These are phyloP conservation scores for Orbilia oligospora DNA, from an alignment of 2,329 filamentous ascomycete genomes.

Conservation along the genomic window DNA sequence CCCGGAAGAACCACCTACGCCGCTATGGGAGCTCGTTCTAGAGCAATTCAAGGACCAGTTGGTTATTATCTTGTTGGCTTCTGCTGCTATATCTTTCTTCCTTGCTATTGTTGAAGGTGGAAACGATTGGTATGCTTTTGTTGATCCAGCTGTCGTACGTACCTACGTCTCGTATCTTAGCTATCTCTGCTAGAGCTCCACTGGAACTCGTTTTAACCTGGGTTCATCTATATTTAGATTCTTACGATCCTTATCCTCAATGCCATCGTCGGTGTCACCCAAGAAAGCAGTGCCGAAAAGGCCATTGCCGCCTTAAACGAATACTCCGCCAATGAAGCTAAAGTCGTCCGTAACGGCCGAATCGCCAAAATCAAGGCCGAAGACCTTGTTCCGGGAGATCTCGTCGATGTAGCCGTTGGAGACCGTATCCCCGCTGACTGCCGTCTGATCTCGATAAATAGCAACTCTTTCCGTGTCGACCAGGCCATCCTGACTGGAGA, in stretches of 20 bases:
- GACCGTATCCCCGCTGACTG: slow-evolving; percentile 96
- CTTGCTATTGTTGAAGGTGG: slow-evolving; percentile 93
- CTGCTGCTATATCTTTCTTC: slow-evolving; percentile 92
- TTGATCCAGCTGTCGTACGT: slow-evolving; percentile 93
- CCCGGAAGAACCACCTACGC: slow-evolving; percentile 92
- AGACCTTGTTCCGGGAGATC: slow-evolving; percentile 93
- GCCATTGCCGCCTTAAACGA: slow-evolving; percentile 98
- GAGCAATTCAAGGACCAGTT: slow-evolving; percentile 99
- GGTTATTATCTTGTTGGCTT: slow-evolving; percentile 92
- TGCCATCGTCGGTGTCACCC: slow-evolving; percentile 95
- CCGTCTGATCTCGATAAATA: slow-evolving; percentile 88
- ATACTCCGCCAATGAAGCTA: slow-evolving; percentile 98
- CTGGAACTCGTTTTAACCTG: slow-evolving; percentile 76
- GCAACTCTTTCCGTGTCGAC: slow-evolving; percentile 97
- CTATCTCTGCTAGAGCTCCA: slow-evolving; percentile 66
- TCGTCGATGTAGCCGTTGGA: slow-evolving; percentile 88
- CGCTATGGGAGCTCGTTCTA: slow-evolving; percentile 93
- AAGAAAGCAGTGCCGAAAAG: slow-evolving; percentile 98
- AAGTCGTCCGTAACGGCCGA: slow-evolving; percentile 87
- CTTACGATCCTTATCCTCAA: slow-evolving; percentile 97
- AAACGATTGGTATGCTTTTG: slow-evolving; percentile 96
- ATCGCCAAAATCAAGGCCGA: slow-evolving; percentile 92
- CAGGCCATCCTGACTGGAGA: slow-evolving; percentile 98
- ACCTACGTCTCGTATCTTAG: not conserved
- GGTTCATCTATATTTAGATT: slow-evolving; percentile 73